phyloP scores from a whole-genome alignment of 345 rosid genomes.

The Salix udensis region DNA sequence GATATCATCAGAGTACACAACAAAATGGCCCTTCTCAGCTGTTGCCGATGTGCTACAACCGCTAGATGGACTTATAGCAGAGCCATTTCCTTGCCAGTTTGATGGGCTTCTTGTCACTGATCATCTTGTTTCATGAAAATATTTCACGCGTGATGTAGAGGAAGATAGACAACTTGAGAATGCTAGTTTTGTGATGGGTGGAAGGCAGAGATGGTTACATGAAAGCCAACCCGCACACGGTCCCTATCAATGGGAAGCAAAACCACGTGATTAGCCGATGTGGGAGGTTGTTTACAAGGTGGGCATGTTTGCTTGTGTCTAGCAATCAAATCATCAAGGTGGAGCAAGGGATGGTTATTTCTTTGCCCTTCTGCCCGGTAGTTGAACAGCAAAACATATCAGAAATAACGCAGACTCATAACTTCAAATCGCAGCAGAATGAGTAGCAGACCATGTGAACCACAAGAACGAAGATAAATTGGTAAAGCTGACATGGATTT shows the following conservation, averaged over 20 bases:
- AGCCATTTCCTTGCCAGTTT: constrained; percentile 15
- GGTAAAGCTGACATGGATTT: no score
- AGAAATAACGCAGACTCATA: no score
- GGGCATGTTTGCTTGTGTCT: neutral
- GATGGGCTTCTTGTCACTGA: constrained; percentile 7
- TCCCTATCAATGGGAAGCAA: neutral
- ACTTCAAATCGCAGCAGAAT: no score
- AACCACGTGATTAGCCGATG: neutral
- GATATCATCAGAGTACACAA: constrained; percentile 5
- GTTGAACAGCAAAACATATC: neutral
- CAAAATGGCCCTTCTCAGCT: constrained; percentile 10
- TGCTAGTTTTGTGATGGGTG: neutral
- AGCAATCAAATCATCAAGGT: neutral
- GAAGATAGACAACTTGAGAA: neutral
- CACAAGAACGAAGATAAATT: neutral
- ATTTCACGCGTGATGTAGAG: no score
- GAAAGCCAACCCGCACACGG: neutral
- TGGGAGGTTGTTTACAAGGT: neutral
- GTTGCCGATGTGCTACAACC: neutral
- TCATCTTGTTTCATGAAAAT: constrained; percentile 9
- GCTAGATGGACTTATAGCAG: no score
- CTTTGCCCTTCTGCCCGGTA: neutral
- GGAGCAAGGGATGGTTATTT: neutral
- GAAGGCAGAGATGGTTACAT: neutral
- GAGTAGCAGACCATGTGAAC: neutral